A percentile compares a stretch with the other conserved stretches of the same genome.
Conservation (phyloP, 768 basidiomycete genomes). For the Cyathus striatus region DNA sequence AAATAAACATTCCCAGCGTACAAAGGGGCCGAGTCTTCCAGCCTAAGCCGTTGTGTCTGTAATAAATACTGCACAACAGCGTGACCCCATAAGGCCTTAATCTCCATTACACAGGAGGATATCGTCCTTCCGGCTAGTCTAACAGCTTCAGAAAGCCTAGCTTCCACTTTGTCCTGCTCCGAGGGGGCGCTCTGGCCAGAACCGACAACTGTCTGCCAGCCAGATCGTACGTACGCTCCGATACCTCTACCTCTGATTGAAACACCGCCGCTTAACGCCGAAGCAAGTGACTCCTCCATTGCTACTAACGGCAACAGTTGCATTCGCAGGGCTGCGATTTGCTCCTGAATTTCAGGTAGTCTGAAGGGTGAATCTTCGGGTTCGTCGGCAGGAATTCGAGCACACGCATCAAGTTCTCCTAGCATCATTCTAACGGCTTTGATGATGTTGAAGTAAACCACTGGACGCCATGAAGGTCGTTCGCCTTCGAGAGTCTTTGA, state of each 20-base stretch:
- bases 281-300: constrained; percentile 61
- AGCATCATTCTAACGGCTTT: constrained; percentile 73
- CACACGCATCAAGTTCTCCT: constrained; percentile 53
- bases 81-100: constrained; percentile 66
- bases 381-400: constrained; percentile 12
- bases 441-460: constrained; percentile 82
- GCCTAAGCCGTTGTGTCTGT: constrained; percentile 50
- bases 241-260: constrained; percentile 54
- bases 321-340: constrained; percentile 48
- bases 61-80: constrained; percentile 57
- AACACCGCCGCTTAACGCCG: constrained; percentile 63
- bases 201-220: constrained; percentile 63
- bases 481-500: constrained; percentile 64
- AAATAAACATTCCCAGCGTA: constrained; percentile 28
- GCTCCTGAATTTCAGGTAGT: constrained; percentile 18
- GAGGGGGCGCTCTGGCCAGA: constrained; percentile 26
- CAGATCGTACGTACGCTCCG: constrained; percentile 64
- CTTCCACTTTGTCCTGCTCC: constrained; percentile 13
- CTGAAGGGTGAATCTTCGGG: constrained; percentile 9
- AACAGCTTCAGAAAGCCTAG: constrained; percentile 35
- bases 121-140: constrained; percentile 54
- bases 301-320: constrained; percentile 60
- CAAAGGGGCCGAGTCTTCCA: constrained; percentile 78
- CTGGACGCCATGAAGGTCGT: constrained; percentile 71
- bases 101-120: constrained; percentile 40